Percentiles rank a stretch among this genome's conserved stretches.
Conservation (phyloP, 2,329 filamentous ascomycete species). For the Basipetospora chlamydospora region DNA sequence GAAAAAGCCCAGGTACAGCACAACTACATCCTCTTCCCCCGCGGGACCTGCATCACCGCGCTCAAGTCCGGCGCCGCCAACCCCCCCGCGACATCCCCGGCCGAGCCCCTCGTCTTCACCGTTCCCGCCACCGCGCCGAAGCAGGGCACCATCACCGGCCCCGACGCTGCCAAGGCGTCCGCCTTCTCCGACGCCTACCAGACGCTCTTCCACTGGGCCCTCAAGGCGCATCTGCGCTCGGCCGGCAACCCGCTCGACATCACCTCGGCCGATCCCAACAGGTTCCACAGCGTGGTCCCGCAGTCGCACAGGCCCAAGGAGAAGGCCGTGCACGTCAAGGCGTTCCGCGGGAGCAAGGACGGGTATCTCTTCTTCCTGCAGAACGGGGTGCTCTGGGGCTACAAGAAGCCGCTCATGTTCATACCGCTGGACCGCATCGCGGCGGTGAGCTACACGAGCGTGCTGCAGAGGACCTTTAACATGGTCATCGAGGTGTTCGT, state of each 20-base stretch:
- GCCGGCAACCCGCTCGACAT: constrained; percentile 34
- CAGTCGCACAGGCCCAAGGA: constrained; percentile 46
- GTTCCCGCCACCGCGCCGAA: constrained; percentile 46
- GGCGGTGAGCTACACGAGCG: constrained; percentile 52
- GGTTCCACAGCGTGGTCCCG: constrained; percentile 41
- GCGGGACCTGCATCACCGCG: constrained; percentile 35
- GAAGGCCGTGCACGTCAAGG: constrained; percentile 50
- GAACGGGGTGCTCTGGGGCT: constrained; percentile 53
- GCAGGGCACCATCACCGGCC: constrained; percentile 38
- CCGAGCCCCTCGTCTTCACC: constrained; percentile 51
- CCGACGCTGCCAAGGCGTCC: constrained; percentile 31
- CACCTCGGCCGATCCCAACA: constrained; percentile 34
- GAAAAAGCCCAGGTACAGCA: constrained; percentile 51
- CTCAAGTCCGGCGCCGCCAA: constrained; percentile 17
- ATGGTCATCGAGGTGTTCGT: constrained; percentile 47
- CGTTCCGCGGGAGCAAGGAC: constrained; percentile 53
- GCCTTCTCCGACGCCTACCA: constrained; percentile 44
- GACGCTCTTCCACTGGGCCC: constrained; percentile 45
- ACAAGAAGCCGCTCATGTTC: constrained; percentile 55
- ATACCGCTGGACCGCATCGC: constrained; percentile 45
- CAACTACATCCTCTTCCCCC: constrained; percentile 51
- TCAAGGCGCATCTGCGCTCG: constrained; percentile 35
- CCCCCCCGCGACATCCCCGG: too few relatives aligned
- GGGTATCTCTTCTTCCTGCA: constrained; percentile 54
- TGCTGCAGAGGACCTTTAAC: constrained; percentile 55